These are phyloP conservation scores for Puccinia brachypodii DNA, from an alignment of 1,284 basidiomycete genomes.

Conservation along the genomic window DNA sequence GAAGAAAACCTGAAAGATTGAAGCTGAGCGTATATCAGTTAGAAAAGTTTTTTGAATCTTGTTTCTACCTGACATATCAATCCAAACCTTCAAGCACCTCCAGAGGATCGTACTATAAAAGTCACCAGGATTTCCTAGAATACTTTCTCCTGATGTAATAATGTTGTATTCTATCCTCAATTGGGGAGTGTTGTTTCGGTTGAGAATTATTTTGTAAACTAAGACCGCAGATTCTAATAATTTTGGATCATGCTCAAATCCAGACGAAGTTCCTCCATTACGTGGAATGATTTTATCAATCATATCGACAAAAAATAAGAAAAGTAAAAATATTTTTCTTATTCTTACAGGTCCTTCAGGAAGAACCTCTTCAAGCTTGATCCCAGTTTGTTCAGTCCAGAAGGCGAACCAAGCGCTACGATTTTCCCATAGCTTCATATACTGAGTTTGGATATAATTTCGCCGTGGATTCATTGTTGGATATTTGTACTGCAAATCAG, in stretches of 20 bases:
- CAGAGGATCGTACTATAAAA: neutral
- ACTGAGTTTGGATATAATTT: no score
- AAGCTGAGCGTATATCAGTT: neutral
- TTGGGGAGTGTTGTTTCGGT: neutral
- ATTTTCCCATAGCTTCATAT: no score
- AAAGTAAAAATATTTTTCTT: no score
- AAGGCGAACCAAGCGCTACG: no score
- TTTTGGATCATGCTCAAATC: neutral
- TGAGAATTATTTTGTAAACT: neutral
- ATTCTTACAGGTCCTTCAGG: no score
- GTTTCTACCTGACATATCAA: neutral
- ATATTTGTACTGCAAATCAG: no score
- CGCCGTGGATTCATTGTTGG: no score
- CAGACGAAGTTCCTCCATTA: neutral
- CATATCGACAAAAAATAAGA: neutral
- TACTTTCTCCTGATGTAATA: no score
- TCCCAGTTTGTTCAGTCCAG: no score
- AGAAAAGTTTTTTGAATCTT: neutral
- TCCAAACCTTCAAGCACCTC: neutral
- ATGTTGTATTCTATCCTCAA: no score
- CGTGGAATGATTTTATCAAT: neutral
- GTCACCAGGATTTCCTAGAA: neutral
- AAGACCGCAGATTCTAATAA: neutral
- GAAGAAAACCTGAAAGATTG: neutral
- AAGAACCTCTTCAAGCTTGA: no score